Conservation (phyloP, 257 asterid species). For the Anisodus tanguticus region DNA sequence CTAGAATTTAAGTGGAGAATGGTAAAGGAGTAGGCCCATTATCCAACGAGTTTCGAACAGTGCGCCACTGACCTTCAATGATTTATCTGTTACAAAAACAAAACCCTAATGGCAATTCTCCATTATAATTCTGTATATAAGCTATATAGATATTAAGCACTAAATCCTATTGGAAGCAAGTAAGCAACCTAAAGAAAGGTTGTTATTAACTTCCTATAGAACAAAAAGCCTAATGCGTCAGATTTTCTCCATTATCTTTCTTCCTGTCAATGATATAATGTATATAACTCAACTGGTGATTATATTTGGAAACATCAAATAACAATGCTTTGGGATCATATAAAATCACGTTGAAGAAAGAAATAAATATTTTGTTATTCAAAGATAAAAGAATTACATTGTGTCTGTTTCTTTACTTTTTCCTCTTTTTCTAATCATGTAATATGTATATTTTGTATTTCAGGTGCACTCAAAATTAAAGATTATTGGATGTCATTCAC, state of each 20-base stretch:
- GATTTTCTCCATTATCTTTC: constrained; percentile 9
- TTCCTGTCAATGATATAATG: background rate
- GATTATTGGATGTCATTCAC: background rate
- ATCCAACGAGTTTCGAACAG: background rate
- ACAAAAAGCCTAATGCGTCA: too few species aligned
- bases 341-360: background rate
- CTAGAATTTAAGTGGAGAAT: too few species aligned
- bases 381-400: background rate
- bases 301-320: background rate
- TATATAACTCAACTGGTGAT: background rate
- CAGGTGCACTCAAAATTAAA: background rate
- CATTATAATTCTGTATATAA: background rate
- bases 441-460: background rate
- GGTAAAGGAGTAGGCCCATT: too few species aligned
- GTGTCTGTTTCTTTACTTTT: background rate
- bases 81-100: background rate
- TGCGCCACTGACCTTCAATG: background rate
- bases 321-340: background rate
- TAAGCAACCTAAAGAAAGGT: background rate
- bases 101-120: background rate
- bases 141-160: background rate
- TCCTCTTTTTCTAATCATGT: background rate
- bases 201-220: too few species aligned
- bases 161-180: background rate
- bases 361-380: constrained; percentile 6